Percentiles rank a stretch among this genome's conserved stretches.
These are phyloP conservation scores for Musa beccarii DNA, from an alignment of 176 grass and related monocot species.

Conservation along the genomic window DNA sequence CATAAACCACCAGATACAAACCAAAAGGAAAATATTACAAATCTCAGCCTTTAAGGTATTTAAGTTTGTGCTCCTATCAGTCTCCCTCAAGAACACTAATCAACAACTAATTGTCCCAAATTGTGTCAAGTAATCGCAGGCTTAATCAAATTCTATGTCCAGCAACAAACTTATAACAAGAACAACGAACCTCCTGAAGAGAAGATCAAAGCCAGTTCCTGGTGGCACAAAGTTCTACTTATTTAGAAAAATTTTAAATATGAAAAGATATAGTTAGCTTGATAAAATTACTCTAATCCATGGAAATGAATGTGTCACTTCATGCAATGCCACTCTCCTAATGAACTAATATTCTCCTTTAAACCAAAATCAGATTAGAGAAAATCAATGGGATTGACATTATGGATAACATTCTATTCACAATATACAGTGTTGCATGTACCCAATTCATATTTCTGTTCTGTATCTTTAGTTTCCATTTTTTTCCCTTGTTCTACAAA, in stretches of 20 bases:
- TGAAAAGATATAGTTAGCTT: neutral
- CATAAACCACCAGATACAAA: neutral
- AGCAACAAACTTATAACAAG: neutral
- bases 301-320: too few relatives aligned
- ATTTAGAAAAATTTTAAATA: neutral
- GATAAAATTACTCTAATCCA: too few relatives aligned
- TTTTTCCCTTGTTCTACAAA: too few relatives aligned
- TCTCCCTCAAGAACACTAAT: neutral
- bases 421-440: too few relatives aligned
- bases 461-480: too few relatives aligned
- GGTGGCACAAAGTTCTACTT: neutral
- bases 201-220: neutral
- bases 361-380: too few relatives aligned
- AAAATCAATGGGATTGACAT: too few relatives aligned
- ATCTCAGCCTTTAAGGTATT: neutral
- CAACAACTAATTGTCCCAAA: neutral
- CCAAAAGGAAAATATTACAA: neutral
- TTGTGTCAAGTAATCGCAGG: neutral
- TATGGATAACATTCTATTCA: too few relatives aligned
- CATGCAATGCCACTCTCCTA: too few relatives aligned
- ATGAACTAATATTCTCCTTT: too few relatives aligned
- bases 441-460: too few relatives aligned
- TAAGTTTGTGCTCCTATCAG: neutral
- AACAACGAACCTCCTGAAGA: neutral
- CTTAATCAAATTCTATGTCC: too few relatives aligned